Percentiles rank a stretch among this genome's conserved stretches.
phyloP scores from a whole-genome alignment of 2,329 filamentous ascomycete species.

The Microdochium bolleyi region DNA sequence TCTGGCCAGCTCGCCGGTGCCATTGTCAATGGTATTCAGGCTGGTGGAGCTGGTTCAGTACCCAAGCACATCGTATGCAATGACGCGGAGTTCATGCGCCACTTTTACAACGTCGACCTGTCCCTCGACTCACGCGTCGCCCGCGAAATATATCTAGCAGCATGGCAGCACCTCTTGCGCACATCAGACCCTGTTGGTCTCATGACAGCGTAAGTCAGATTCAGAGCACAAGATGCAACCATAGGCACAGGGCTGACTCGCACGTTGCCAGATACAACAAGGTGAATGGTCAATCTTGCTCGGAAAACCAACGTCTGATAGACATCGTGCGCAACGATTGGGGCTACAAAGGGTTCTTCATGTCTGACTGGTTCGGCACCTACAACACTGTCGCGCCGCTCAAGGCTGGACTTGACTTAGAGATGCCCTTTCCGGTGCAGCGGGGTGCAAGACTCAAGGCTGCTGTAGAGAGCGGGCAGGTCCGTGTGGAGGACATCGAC shows the following conservation, averaged over 20 bases:
- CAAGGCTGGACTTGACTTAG: constrained; percentile 21
- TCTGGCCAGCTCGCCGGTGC: constrained; percentile 30
- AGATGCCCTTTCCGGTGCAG: constrained; percentile 21
- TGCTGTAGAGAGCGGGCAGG: constrained; percentile 7
- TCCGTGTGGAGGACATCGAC: constrained; percentile 7
- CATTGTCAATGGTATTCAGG: constrained; percentile 29
- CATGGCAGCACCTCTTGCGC: constrained; percentile 10
- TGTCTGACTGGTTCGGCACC: constrained; percentile 25
- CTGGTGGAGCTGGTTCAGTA: constrained; percentile 23
- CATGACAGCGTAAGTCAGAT: constrained; percentile 13
- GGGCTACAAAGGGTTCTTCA: constrained; percentile 23
- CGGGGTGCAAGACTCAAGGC: constrained; percentile 8
- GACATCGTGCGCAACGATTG: constrained; percentile 22
- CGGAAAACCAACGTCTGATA: constrained; percentile 13
- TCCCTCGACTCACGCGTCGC: constrained; percentile 4
- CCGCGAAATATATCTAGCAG: constrained; percentile 10
- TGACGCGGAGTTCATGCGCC: constrained; percentile 16
- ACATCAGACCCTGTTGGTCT: constrained; percentile 6
- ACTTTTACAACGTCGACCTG: constrained; percentile 8
- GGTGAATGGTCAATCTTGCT: constrained; percentile 14
- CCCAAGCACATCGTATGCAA: constrained; percentile 32
- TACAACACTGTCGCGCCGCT: constrained; percentile 19
- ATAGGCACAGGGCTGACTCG: too few species aligned
- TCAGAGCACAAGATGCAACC: too few species aligned
- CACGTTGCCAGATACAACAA: too few species aligned